These are phyloP conservation scores for Globisporangium spinosum DNA, from an alignment of 352 stramenopile species.

Conservation along the genomic window DNA sequence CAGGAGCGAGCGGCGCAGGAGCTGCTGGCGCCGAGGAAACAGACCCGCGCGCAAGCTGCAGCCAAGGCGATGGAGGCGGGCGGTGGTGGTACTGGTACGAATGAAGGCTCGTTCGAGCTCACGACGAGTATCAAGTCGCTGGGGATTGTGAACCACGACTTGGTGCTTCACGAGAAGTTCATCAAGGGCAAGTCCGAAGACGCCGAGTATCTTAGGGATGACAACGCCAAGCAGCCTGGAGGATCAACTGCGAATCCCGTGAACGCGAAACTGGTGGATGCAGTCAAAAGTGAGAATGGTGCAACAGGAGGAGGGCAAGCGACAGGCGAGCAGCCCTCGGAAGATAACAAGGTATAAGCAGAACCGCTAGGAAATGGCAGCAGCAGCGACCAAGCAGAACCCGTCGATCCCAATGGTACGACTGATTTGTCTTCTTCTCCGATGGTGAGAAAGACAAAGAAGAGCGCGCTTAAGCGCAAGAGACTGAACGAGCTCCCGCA, in stretches of 20 bases:
- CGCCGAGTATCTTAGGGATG: conserved; percentile 53
- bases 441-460: neutral
- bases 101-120: conserved; percentile 28
- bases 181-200: conserved; percentile 58
- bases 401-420: neutral
- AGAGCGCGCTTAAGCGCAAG: conserved; percentile 18
- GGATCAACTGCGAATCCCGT: neutral
- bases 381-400: neutral
- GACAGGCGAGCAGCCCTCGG: conserved; percentile 7
- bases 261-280: conserved; percentile 6
- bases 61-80: conserved; percentile 13
- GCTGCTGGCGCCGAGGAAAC: conserved; percentile 32
- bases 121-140: conserved; percentile 46
- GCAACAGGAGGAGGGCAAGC: neutral
- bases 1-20: conserved; percentile 41
- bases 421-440: neutral
- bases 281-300: neutral
- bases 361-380: neutral
- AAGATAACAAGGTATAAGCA: neutral
- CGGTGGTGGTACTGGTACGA: neutral
- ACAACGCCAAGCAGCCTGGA: conserved; percentile 11
- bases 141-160: conserved; percentile 71
- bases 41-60: conserved; percentile 29
- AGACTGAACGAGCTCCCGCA: conserved; percentile 41
- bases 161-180: conserved; percentile 65